These are phyloP conservation scores for Penicillium waksmanii DNA, from an alignment of 495 filamentous ascomycete species.

Conservation along the genomic window DNA sequence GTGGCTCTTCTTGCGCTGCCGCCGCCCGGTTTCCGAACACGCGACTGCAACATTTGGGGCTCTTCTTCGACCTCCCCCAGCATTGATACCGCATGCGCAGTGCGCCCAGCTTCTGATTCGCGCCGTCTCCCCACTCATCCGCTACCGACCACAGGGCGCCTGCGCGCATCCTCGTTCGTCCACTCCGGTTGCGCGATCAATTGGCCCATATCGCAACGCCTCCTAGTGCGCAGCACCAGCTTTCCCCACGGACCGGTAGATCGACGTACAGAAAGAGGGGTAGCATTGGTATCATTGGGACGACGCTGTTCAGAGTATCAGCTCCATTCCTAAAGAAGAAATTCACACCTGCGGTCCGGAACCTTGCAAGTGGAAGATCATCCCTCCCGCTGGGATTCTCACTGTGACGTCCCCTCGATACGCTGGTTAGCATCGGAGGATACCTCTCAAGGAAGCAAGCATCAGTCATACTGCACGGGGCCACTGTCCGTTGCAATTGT, in stretches of 20 bases:
- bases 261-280: constrained; percentile 41
- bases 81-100: constrained; percentile 26
- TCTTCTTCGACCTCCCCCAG: constrained; percentile 23
- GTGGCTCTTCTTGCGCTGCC: constrained; percentile 17
- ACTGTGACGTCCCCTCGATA: constrained; percentile 28
- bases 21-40: constrained; percentile 27
- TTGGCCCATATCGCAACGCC: constrained; percentile 40
- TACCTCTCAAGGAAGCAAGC: constrained; percentile 6
- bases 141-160: constrained; percentile 18
- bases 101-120: constrained; percentile 22
- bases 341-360: constrained; percentile 17
- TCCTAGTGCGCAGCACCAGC: constrained; percentile 39
- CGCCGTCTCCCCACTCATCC: constrained; percentile 15
- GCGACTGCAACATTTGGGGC: constrained; percentile 29
- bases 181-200: constrained; percentile 35
- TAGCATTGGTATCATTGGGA: constrained; percentile 31
- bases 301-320: constrained; percentile 23
- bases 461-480: constrained; percentile 34
- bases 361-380: constrained; percentile 31
- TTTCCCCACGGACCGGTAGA: constrained; percentile 47
- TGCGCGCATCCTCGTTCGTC: constrained; percentile 24
- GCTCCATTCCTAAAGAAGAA: constrained; percentile 29
- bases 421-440: constrained; percentile 28
- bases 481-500: constrained; percentile 43
- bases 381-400: constrained; percentile 15